Evolutionary conservation across 768 basidiomycete genomes (phyloP).

Genomic region (Boletus rex-veris): DNA sequence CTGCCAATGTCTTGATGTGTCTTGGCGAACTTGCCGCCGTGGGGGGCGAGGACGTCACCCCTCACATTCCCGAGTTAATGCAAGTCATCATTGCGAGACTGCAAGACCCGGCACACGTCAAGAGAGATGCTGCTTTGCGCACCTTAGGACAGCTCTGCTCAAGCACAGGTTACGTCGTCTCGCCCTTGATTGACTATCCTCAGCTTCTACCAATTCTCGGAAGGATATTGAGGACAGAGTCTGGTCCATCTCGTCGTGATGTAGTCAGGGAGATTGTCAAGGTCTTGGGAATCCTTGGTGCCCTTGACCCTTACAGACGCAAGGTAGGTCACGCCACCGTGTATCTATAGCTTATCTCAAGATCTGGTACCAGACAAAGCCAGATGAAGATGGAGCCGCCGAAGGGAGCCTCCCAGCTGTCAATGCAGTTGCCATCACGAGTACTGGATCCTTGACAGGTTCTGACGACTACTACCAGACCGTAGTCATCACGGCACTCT

Average conservation of each 20-base stretch:
- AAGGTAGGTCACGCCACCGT: slow-evolving; percentile 54
- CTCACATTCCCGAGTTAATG: slow-evolving; percentile 85
- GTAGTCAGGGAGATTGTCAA: slow-evolving; percentile 93
- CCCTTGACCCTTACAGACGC: slow-evolving; percentile 91
- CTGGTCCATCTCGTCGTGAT: slow-evolving; percentile 71
- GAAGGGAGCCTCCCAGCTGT: slow-evolving; percentile 60
- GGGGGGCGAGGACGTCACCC: slow-evolving; percentile 86
- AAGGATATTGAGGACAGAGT: slow-evolving; percentile 81
- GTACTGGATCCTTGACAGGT: slow-evolving; percentile 54
- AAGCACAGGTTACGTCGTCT: slow-evolving; percentile 92
- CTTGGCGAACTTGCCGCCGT: slow-evolving; percentile 91
- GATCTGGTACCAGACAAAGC: slow-evolving; percentile 42
- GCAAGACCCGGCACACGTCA: slow-evolving; percentile 82
- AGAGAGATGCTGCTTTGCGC: slow-evolving; percentile 90
- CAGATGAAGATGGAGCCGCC: slow-evolving; percentile 58
- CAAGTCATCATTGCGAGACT: slow-evolving; percentile 83
- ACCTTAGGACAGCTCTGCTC: slow-evolving; percentile 95
- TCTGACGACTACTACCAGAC: slow-evolving; percentile 98
- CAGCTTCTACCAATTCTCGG: slow-evolving; percentile 84
- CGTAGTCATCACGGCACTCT: slow-evolving; percentile 84
- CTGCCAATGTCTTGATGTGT: slow-evolving; percentile 90
- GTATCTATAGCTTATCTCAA: slow-evolving; percentile 1
- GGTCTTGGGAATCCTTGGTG: slow-evolving; percentile 93
- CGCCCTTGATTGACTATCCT: slow-evolving; percentile 87
- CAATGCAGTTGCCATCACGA: slow-evolving; percentile 66